Base-by-base conservation (phyloP, 139 green algal genomes). In the Volvox africanus region DNA sequence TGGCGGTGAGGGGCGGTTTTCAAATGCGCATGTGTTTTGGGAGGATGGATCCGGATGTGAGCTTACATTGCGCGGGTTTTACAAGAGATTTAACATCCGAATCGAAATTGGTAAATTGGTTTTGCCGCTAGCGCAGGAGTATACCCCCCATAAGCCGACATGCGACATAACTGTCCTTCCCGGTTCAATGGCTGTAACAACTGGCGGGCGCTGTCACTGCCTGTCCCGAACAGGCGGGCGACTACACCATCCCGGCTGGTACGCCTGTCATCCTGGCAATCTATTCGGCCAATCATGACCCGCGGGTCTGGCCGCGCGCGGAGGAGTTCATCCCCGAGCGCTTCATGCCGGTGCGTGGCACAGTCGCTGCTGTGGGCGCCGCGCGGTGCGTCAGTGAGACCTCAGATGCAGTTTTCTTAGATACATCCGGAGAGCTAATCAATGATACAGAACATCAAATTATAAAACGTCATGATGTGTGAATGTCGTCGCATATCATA, bases 261-360 rank as follows among this genome's bases (percentile, higher is more conserved):
- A 37, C 80, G 24, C 21, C 73, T 32, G 0, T 90, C 30, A 61
- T 90, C 55, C 30, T 90, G 73, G 20, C 79, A 30, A 86, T 95
- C 13, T 94, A 95, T 81, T 26, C 82, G 61, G 88, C 95, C 77
- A 94, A 97, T 79, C 87, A 81, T n/a, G 87, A 93, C 90, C 92
- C 92, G 12, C 65, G 73, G 0, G 91, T 95, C 68, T 97, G 93
- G 93, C 90, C 91, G 5, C 88, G 91, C 0, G 73, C 89, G 0
- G 20, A 90, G 0, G 88, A 91, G 32, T 97, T 96, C 88, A 65
- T 87, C 69, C 95, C 95, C 0, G 93, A 97, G 94, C 89, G 95
- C n/a, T 97, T 94, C 65, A 50, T 96, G 89, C 71, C 86, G 73
- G 86, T 90, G 55, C 37, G 73, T 55, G 22, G 35, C 11, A 18